phyloP scores from a whole-genome alignment of 2,329 filamentous ascomycete genomes.

The Calonectria pseudoreteaudii region DNA sequence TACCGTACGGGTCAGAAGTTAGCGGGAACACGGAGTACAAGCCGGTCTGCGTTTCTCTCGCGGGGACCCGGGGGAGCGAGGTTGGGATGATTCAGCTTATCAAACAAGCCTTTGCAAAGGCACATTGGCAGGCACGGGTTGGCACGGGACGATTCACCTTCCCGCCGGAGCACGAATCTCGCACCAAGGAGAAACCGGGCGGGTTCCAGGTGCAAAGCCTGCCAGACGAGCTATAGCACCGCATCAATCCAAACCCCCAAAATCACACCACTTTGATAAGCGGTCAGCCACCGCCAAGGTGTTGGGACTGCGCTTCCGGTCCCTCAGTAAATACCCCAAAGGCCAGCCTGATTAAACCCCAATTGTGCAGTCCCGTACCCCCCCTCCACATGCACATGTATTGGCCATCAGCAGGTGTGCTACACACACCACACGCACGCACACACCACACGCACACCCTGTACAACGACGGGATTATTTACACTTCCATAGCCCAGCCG shows the following conservation, averaged over 20 bases:
- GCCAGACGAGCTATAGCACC: slow-evolving; percentile 30
- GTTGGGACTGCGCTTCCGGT: slow-evolving; percentile 10
- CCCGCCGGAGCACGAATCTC: slow-evolving; percentile 34
- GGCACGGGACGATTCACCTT: slow-evolving; percentile 45
- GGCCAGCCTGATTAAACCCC: background rate
- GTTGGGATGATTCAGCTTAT: slow-evolving; percentile 42
- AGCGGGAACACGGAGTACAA: slow-evolving; percentile 44
- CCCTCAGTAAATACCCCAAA: background rate
- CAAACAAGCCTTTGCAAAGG: slow-evolving; percentile 43
- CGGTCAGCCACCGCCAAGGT: slow-evolving; percentile 22
- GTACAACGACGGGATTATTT: background rate
- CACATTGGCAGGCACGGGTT: slow-evolving; percentile 44
- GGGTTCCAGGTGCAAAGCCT: slow-evolving; percentile 16
- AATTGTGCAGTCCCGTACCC: background rate
- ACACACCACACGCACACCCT: slow-evolving; percentile 6
- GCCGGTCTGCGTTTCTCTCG: slow-evolving; percentile 46
- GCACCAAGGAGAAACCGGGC: background rate
- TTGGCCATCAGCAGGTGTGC: background rate
- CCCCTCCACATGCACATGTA: slow-evolving; percentile 7
- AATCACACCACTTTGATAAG: slow-evolving; percentile 34
- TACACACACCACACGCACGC: background rate
- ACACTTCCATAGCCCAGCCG: background rate
- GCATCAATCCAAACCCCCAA: slow-evolving; percentile 26
- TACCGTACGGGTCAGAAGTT: slow-evolving; percentile 46
- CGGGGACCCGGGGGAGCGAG: slow-evolving; percentile 45